Percentiles rank a stretch among this genome's conserved stretches.
Conservation (phyloP, 1,284 basidiomycete species). For the Ceratobasidium sp. region DNA sequence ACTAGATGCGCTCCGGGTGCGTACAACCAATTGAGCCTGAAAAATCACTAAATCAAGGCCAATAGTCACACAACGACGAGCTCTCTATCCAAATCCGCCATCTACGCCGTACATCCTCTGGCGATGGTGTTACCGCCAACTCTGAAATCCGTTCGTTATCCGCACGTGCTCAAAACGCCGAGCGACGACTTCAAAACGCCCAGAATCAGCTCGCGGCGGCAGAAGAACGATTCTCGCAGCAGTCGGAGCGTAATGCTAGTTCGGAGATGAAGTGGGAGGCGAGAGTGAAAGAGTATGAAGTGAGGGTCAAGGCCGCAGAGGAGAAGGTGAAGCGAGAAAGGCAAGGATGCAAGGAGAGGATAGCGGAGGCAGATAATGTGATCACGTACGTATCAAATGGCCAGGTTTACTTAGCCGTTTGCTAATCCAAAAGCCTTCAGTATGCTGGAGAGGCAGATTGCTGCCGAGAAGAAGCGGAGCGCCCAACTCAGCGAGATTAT, state of each 20-base stretch:
- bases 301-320: slow-evolving; percentile 84
- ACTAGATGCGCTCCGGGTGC: slow-evolving; percentile 84
- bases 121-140: slow-evolving; percentile 67
- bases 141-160: slow-evolving; percentile 76
- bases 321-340: slow-evolving; percentile 96
- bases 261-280: slow-evolving; percentile 93
- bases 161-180: slow-evolving; percentile 81
- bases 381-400: slow-evolving; percentile 69
- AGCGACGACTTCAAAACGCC: slow-evolving; percentile 83
- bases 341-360: slow-evolving; percentile 92
- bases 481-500: slow-evolving; percentile 75
- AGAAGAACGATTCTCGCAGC: slow-evolving; percentile 83
- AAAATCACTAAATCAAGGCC: neutral
- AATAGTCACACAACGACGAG: slow-evolving; percentile 79
- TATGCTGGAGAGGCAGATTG: slow-evolving; percentile 75
- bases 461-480: slow-evolving; percentile 76
- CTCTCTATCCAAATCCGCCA: slow-evolving; percentile 79
- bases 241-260: slow-evolving; percentile 75
- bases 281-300: slow-evolving; percentile 91
- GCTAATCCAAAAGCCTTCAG: slow-evolving; percentile 58
- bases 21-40: slow-evolving; percentile 12
- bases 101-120: slow-evolving; percentile 73
- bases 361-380: slow-evolving; percentile 75
- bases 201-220: slow-evolving; percentile 84
- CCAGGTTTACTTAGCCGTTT: neutral